Evolutionary conservation across 345 rosid genomes (phyloP).

Genomic region (Citrus inodora): DNA sequence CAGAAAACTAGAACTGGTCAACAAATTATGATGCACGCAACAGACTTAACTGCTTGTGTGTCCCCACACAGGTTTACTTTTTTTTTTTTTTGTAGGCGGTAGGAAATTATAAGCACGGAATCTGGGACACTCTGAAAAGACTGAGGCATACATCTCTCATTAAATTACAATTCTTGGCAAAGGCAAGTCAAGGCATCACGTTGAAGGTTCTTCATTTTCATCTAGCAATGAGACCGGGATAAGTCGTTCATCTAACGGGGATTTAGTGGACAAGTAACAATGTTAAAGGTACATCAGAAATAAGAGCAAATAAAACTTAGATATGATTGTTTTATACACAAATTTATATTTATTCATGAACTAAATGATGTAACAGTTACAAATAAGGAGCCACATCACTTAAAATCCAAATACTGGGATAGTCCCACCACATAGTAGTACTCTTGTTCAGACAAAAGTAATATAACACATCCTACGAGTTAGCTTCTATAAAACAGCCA

Average conservation of each 20-base stretch:
- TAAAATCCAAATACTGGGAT: too few relatives aligned
- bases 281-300: too few relatives aligned
- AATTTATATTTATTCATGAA: too few relatives aligned
- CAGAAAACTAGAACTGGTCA: neutral
- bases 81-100: too few relatives aligned
- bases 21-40: neutral
- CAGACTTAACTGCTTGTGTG: neutral
- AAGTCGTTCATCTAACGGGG: neutral
- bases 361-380: too few relatives aligned
- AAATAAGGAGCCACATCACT: too few relatives aligned
- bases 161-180: neutral
- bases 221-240: neutral
- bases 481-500: neutral
- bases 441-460: too few relatives aligned
- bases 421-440: too few relatives aligned
- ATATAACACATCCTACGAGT: neutral
- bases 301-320: too few relatives aligned
- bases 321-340: too few relatives aligned
- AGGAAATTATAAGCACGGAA: neutral
- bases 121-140: neutral
- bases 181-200: neutral
- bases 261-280: too few relatives aligned
- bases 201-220: neutral
- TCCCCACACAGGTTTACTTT: constrained; percentile 7
- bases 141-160: neutral